Evolutionary conservation across 1,284 basidiomycete genomes (phyloP).

Genomic region (Apiotrichum laibachii): DNA sequence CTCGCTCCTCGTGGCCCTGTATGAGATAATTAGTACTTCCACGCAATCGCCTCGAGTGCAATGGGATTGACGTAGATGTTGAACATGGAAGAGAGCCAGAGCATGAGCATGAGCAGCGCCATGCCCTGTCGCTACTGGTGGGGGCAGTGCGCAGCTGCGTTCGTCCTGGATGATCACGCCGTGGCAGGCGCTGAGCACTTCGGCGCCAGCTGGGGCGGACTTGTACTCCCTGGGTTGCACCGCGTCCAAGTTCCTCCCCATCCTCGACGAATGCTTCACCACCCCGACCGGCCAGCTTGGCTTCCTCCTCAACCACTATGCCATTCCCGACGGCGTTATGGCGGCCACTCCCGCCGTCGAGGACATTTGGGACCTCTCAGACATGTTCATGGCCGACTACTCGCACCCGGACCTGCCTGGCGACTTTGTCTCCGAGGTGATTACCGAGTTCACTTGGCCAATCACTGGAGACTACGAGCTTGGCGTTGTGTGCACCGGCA

Average conservation of each 20-base stretch:
- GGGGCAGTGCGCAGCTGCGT: conserved; percentile 57
- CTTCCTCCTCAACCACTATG: conserved; percentile 27
- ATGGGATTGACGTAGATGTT: no score
- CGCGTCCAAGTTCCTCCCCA: conserved; percentile 26
- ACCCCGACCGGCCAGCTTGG: conserved; percentile 27
- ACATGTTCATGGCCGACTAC: conserved; percentile 35
- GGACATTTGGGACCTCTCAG: conserved; percentile 20
- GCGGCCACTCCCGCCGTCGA: conserved; percentile 11
- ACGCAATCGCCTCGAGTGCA: no score
- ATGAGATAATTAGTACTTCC: no score
- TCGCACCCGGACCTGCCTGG: conserved; percentile 15
- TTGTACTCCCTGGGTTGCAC: conserved; percentile 54
- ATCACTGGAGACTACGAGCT: conserved; percentile 34
- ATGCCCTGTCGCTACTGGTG: conserved; percentile 58
- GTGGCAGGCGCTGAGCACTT: conserved; percentile 56
- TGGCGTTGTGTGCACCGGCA: conserved; percentile 29
- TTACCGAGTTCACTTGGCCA: conserved; percentile 26
- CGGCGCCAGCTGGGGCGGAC: conserved; percentile 44
- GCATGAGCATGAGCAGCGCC: no score
- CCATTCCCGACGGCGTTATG: conserved; percentile 20
- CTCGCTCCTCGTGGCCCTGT: no score
- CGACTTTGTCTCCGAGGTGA: conserved; percentile 27
- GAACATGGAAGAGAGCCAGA: no score
- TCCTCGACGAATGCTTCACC: conserved; percentile 28
- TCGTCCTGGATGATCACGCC: conserved; percentile 57